Base-by-base conservation (phyloP, 2,329 filamentous ascomycete species). In the Talaromyces amestolkiae region DNA sequence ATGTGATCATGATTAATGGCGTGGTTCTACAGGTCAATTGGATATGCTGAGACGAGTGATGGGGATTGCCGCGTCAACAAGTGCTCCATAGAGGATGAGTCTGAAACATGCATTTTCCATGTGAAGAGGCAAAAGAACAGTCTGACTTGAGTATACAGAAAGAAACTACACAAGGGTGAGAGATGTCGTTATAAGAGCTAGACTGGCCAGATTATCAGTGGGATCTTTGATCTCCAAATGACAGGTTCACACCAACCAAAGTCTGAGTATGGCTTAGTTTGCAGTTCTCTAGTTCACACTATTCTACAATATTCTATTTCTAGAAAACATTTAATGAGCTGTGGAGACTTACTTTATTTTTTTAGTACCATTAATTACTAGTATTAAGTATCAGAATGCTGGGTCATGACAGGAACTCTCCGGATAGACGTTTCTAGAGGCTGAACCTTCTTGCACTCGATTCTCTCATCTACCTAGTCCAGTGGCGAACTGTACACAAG, bases 31-130 rank as follows among this genome's bases (percentile, higher is more conserved):
- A 56, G 53, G 53, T 56, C 31, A 39, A 9, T 56, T 19, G 31
- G 51, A 54, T 22, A 35, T 31, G 19, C 49, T 33, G 53, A 31
- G 53, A 56, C 37, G 33, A 35, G 31, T 56, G 33, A 56, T 54
- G 51, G 51, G n/a, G 51, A 54, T 54, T 54, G 53, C 31, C 13
- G 53, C n/a, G 31, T 37, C 53, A 56, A 35, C 49, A 35, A 17
- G 11, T 56, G 53, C 53, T 56, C 53, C 53, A 56, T 56, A 56
- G 53, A 56, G 53, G 11, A 37, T 39, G 53, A 56, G 33, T 35
- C 53, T 56, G 53, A 56, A 56, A 56, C 53, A 53, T 37, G 33
- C 15, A 24, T 15, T 22, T 15, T 37, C 31, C 53, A 39, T 35
- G 9, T n/a, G 9, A 37, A 56, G 13, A 49, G 22, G 11, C 3